Evolutionary conservation across 2,329 filamentous ascomycete genomes (phyloP).

Genomic region (Chaetomiaceae sp.): DNA sequence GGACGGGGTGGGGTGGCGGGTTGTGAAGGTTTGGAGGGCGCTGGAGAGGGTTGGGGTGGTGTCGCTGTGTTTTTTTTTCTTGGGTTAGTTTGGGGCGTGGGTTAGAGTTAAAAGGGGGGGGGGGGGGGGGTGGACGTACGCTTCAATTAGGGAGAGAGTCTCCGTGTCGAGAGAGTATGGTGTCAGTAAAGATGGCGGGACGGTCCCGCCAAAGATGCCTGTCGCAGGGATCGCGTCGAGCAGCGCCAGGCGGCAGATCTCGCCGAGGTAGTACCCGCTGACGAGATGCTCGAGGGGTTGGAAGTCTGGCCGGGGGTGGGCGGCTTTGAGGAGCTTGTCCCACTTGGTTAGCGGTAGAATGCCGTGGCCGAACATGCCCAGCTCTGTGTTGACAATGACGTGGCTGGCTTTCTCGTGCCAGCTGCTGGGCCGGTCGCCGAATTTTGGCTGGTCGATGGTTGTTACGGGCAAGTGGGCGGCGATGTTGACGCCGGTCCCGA

Average conservation of each 20-base stretch:
- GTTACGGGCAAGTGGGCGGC: constrained; percentile 59
- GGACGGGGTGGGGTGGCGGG: constrained; percentile 45
- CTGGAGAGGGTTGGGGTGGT: constrained; percentile 38
- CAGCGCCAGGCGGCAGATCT: constrained; percentile 56
- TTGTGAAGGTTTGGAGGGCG: constrained; percentile 46
- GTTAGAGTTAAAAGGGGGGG: not conserved
- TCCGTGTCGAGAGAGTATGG: constrained; percentile 59
- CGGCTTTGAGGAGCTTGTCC: constrained; percentile 51
- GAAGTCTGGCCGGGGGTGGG: constrained; percentile 54
- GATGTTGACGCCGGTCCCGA: constrained; percentile 64
- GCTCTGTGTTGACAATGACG: constrained; percentile 63
- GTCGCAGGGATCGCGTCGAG: constrained; percentile 54
- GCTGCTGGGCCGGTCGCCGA: constrained; percentile 48
- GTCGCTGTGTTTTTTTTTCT: constrained; percentile 33
- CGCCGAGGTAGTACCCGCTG: constrained; percentile 63
- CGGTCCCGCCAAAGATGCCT: constrained; percentile 51
- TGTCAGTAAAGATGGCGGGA: constrained; percentile 49
- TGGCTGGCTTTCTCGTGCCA: constrained; percentile 58
- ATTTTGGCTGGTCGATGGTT: constrained; percentile 52
- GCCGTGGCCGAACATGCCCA: constrained; percentile 61
- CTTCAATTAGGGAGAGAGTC: constrained; percentile 54
- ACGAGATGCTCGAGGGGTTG: constrained; percentile 61
- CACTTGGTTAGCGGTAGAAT: constrained; percentile 58
- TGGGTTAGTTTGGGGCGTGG: too few relatives aligned
- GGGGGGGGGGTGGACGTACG: constrained; percentile 40